Conservation (phyloP, 495 filamentous ascomycete species). For the Penicillium desertorum region DNA sequence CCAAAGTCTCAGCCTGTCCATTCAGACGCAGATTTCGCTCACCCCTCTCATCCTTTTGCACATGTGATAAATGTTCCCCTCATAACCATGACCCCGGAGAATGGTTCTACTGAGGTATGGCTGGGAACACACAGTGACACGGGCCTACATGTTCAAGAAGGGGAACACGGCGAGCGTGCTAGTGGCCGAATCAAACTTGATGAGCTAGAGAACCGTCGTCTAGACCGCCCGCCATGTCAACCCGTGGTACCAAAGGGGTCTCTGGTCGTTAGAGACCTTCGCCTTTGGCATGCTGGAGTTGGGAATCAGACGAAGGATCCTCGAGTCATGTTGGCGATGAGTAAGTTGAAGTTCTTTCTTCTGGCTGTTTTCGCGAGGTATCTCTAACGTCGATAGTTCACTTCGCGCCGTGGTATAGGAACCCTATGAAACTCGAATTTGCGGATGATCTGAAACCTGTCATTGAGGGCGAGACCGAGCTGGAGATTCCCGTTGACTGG, state of each 20-base stretch:
- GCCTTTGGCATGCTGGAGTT: slow-evolving; percentile 63
- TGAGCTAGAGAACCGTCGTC: slow-evolving; percentile 39
- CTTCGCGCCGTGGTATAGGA: slow-evolving; percentile 50
- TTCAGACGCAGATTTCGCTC: slow-evolving; percentile 56
- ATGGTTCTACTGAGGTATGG: slow-evolving; percentile 61
- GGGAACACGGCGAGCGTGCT: slow-evolving; percentile 47
- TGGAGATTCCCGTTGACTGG: slow-evolving; percentile 50
- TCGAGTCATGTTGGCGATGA: slow-evolving; percentile 60
- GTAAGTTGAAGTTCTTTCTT: slow-evolving; percentile 29
- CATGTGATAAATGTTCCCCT: slow-evolving; percentile 57
- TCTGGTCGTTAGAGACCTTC: slow-evolving; percentile 54
- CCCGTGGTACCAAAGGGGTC: slow-evolving; percentile 52
- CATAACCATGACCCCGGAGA: slow-evolving; percentile 50
- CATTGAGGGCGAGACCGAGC: slow-evolving; percentile 30
- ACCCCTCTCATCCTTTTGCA: slow-evolving; percentile 54
- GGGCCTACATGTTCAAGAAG: slow-evolving; percentile 44
- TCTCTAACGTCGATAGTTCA: slow-evolving; percentile 26
- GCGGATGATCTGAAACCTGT: slow-evolving; percentile 42
- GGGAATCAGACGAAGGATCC: slow-evolving; percentile 50
- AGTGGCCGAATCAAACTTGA: slow-evolving; percentile 48
- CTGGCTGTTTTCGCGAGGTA: no score
- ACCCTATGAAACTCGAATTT: slow-evolving; percentile 52
- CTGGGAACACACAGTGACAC: slow-evolving; percentile 52
- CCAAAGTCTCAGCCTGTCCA: slow-evolving; percentile 53
- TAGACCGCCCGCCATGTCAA: slow-evolving; percentile 48